Conservation (phyloP, 2,329 filamentous ascomycete species). For the Aspergillus candidus region DNA sequence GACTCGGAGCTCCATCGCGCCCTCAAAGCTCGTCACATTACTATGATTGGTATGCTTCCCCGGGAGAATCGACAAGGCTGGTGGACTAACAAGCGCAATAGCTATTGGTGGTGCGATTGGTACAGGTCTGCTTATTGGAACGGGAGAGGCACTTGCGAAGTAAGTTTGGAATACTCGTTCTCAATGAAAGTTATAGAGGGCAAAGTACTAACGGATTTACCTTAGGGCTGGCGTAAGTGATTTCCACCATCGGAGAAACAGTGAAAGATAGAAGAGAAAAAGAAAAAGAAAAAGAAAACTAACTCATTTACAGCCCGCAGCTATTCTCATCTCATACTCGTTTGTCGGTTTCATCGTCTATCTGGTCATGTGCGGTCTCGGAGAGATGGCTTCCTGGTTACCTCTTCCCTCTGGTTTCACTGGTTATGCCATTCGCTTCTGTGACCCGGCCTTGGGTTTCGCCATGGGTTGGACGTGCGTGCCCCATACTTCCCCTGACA, state of each 20-base stretch:
- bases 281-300: not conserved
- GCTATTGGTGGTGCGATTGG: slow-evolving; percentile 41
- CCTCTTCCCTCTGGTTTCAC: slow-evolving; percentile 74
- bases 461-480: slow-evolving; percentile 64
- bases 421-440: slow-evolving; percentile 72
- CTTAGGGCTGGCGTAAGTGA: slow-evolving; percentile 33
- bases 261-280: too few species aligned
- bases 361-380: slow-evolving; percentile 73
- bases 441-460: slow-evolving; percentile 74
- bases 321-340: slow-evolving; percentile 41
- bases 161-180: slow-evolving; percentile 13
- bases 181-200: too few species aligned
- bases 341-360: slow-evolving; percentile 58
- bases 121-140: slow-evolving; percentile 39
- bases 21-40: slow-evolving; percentile 37
- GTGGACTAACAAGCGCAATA: slow-evolving; percentile 13
- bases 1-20: slow-evolving; percentile 37
- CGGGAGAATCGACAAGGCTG: not conserved
- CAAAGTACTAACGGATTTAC: slow-evolving; percentile 11
- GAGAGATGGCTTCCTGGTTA: slow-evolving; percentile 80
- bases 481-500: slow-evolving; percentile 2
- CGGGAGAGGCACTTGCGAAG: slow-evolving; percentile 34
- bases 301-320: slow-evolving; percentile 27
- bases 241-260: not conserved
- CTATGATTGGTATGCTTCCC: slow-evolving; percentile 34